A percentile compares a stretch with the other conserved stretches of the same genome.
phyloP scores from a whole-genome alignment of 257 asterid species.

The Solanum rostratum region DNA sequence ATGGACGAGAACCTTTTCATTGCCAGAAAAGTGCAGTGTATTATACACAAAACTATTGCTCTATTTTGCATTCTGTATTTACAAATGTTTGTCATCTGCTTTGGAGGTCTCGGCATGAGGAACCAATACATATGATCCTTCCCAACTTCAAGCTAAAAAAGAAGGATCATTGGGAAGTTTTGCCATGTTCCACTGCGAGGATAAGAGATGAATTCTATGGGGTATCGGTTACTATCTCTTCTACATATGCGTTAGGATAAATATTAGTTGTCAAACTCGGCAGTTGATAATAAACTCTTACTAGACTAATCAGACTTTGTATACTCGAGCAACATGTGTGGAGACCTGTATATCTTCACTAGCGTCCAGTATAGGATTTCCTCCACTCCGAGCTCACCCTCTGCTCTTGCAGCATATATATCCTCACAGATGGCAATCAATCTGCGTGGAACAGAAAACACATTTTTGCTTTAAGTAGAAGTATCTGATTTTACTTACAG shows the following conservation, averaged over 20 bases:
- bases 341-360: conserved; percentile 91
- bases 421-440: conserved; percentile 96
- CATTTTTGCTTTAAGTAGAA: neutral
- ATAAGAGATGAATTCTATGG: neutral
- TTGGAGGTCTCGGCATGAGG: neutral
- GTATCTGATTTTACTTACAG: neutral
- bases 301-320: conserved; percentile 60
- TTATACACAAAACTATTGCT: neutral
- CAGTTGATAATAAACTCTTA: neutral
- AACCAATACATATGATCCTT: neutral
- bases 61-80: neutral
- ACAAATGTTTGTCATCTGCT: neutral
- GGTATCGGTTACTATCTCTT: conserved; percentile 2
- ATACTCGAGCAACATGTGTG: conserved; percentile 91
- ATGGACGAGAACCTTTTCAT: neutral
- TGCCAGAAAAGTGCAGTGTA: neutral
- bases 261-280: neutral
- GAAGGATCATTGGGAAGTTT: conserved; percentile 1
- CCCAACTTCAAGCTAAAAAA: conserved; percentile 8
- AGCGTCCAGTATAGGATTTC: conserved; percentile 96
- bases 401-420: conserved; percentile 97
- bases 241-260: conserved; percentile 1
- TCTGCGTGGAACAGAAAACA: conserved; percentile 28
- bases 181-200: neutral
- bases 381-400: conserved; percentile 95